Base-by-base conservation (phyloP, 75 land plant genomes). In the Gnetum montanum region DNA sequence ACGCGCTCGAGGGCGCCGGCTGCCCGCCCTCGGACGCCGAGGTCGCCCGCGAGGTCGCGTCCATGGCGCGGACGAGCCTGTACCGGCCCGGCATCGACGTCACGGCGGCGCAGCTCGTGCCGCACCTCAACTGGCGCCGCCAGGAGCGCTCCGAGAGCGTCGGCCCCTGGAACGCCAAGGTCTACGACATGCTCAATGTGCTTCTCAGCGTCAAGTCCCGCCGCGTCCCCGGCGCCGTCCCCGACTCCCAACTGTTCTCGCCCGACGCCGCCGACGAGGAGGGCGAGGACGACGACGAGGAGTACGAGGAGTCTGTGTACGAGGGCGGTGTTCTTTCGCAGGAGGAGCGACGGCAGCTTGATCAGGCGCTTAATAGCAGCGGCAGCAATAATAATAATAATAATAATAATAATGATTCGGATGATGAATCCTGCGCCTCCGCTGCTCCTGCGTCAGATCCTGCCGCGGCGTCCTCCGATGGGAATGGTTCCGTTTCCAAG, bases 61-160 rank as follows among this genome's bases (percentile, higher is more conserved):
- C 75, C 53, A 88, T 93, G 98, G 82, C 98, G 4, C 86, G 83
- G 59, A 93, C 98, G 7, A 88, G 88, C 58, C 84, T 88, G 84
- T 93, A 93, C 52, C 72, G 98, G 48, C 98, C 98, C 29, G 98
- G 98, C 15, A 88, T 93, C 53, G 98, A 93, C 68, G 98, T 93
- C 37, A 93, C 98, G 8, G 79, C 88, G 62, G 98, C 98, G 3
- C 94, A 93, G 84, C 85, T 93, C 27, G 64, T 79, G 26, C 85
- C 95, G 25, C 98, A 94, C 54, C 31, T 83, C 29, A 85, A 92
- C 27, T 94, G 98, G 98, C 70, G 95, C 68, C 59, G 95, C 31
- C 94, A 88, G 63, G 98, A 88, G 67, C 77, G 78, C 63, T 75
- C 90, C 15, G 98, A 94, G 54, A 67, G 83, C 87, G 95, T 94